Conservation (phyloP, 495 filamentous ascomycete species). For the Cladorrhinum samala region DNA sequence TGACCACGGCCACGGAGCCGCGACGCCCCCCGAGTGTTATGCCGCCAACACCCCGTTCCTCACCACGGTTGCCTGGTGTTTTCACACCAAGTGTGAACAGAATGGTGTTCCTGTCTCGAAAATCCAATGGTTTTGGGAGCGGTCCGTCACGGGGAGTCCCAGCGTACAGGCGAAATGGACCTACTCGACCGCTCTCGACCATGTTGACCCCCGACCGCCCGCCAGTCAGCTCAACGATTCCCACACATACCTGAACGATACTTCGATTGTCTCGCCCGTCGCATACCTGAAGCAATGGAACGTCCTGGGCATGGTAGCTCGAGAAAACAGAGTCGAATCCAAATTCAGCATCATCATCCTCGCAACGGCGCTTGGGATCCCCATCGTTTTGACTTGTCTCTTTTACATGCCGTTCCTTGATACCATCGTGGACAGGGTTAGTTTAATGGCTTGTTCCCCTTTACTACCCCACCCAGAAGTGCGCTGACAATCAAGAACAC, state of each 20-base stretch:
- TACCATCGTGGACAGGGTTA: too few relatives aligned
- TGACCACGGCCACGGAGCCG: too few relatives aligned
- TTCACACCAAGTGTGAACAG: not conserved
- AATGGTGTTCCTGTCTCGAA: not conserved
- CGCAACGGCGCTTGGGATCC: not conserved
- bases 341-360: constrained; percentile 3
- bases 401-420: constrained; percentile 9
- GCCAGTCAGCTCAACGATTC: not conserved
- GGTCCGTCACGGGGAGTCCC: not conserved
- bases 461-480: too few relatives aligned
- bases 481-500: too few relatives aligned
- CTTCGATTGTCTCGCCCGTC: not conserved
- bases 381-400: constrained; percentile 6
- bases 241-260: not conserved
- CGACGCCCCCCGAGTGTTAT: too few relatives aligned
- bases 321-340: not conserved
- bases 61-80: not conserved
- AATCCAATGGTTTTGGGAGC: not conserved
- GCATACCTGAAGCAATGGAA: not conserved
- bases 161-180: not conserved
- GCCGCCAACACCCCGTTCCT: not conserved
- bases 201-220: not conserved
- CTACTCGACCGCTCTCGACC: not conserved
- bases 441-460: too few relatives aligned
- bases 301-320: too few relatives aligned